A percentile compares a stretch with the other conserved stretches of the same genome.
Evolutionary conservation across 148 eudicot species (phyloP).

Genomic region (Drosera capensis): DNA sequence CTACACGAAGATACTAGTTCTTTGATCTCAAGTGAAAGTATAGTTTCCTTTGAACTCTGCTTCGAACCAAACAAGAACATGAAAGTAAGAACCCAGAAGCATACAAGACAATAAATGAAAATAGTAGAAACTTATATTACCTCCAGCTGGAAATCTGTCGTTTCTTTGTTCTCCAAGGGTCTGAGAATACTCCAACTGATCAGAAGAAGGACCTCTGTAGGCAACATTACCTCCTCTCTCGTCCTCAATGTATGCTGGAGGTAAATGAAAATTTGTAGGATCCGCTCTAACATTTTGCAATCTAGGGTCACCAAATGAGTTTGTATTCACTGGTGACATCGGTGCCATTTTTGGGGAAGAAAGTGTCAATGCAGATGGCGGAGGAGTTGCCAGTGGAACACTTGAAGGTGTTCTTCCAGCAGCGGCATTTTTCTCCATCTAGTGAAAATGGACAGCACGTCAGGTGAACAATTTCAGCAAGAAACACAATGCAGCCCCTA

Average conservation of each 20-base stretch:
- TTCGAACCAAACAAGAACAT: no score
- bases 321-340: constrained; percentile 67
- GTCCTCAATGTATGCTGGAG: constrained; percentile 60
- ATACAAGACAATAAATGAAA: not conserved
- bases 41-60: no score
- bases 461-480: no score
- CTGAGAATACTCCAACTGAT: constrained; percentile 20
- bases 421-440: constrained; percentile 99
- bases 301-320: constrained; percentile 41
- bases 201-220: constrained; percentile 24
- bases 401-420: constrained; percentile 94
- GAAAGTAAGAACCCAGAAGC: no score
- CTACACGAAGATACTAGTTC: no score
- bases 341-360: constrained; percentile 69
- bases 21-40: no score
- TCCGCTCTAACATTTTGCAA: constrained; percentile 35
- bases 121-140: constrained; percentile 10
- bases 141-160: constrained; percentile 58
- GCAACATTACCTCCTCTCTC: constrained; percentile 22
- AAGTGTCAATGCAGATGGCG: constrained; percentile 59
- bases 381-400: constrained; percentile 87
- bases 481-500: no score
- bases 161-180: constrained; percentile 31
- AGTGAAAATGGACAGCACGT: constrained; percentile 8
- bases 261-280: constrained; percentile 63